These are phyloP conservation scores for Carex myosuroides DNA, from an alignment of 176 grass and related monocot species.

Conservation along the genomic window DNA sequence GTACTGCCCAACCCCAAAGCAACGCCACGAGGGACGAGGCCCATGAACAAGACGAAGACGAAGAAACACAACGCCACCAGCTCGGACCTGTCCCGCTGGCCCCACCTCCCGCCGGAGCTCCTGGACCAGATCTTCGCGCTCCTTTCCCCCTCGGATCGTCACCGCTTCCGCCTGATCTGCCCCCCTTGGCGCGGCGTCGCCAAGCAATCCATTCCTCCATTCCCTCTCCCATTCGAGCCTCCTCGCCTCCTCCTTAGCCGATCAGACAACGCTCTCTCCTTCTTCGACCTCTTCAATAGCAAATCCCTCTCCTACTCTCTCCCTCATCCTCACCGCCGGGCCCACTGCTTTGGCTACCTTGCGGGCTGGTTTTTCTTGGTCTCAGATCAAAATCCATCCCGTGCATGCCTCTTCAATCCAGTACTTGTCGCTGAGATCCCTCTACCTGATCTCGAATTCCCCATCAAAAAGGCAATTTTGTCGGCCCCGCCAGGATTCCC, in stretches of 20 bases:
- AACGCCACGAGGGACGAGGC: not conserved
- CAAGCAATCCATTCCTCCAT: not conserved
- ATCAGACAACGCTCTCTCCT: not conserved
- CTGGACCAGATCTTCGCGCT: not conserved
- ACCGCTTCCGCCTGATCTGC: conserved; percentile 15
- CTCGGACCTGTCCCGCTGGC: not conserved
- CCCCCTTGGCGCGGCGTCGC: not conserved
- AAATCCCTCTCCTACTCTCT: not conserved
- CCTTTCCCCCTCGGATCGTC: not conserved
- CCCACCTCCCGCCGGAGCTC: conserved; percentile 15
- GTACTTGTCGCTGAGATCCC: not conserved
- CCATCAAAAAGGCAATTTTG: not conserved
- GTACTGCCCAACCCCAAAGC: not conserved
- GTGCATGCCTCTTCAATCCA: conserved; percentile 10
- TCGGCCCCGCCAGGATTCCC: not conserved
- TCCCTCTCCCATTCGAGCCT: conserved; percentile 16
- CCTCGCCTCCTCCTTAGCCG: not conserved
- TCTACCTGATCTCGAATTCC: conserved; percentile 12
- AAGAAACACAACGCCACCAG: not conserved
- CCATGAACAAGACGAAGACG: not conserved
- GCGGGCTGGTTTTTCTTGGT: not conserved
- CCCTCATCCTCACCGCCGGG: not conserved
- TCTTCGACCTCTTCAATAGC: conserved; percentile 3
- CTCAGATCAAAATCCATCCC: not conserved
- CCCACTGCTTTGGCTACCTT: conserved; percentile 14